Evolutionary conservation across 306 rosid species (phyloP).

Genomic region (Medicago lupulina): DNA sequence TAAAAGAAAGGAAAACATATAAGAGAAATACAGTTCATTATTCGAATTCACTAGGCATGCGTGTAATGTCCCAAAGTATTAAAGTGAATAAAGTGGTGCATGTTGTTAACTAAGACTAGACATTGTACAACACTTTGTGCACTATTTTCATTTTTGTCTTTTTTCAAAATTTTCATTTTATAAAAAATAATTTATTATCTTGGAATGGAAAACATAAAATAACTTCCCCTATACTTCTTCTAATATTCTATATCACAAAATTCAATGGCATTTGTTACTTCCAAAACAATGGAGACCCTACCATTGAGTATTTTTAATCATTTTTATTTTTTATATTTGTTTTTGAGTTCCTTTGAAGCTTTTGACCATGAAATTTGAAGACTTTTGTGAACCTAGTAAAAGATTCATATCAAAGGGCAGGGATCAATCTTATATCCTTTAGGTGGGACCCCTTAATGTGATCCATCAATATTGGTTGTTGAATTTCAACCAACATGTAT

Average conservation of each 20-base stretch:
- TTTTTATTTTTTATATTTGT: constrained; percentile 20
- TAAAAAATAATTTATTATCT: neutral
- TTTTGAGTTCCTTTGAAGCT: constrained; percentile 30
- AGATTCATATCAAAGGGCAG: constrained; percentile 43
- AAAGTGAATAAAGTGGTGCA: constrained; percentile 42
- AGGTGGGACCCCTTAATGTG: constrained; percentile 41
- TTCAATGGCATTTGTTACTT: constrained; percentile 41
- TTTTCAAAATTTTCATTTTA: constrained; percentile 11
- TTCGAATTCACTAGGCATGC: constrained; percentile 52
- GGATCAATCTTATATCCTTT: constrained; percentile 26
- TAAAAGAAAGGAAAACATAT: constrained; percentile 57
- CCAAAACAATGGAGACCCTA: constrained; percentile 49
- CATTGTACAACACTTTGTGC: constrained; percentile 37
- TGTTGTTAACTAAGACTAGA: constrained; percentile 31
- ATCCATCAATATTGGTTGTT: neutral
- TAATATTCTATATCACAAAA: constrained; percentile 37
- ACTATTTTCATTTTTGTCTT: neutral
- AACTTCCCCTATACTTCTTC: constrained; percentile 32
- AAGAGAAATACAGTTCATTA: constrained; percentile 54
- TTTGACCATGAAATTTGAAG: constrained; percentile 44
- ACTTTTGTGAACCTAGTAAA: constrained; percentile 30
- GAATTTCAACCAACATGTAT: constrained; percentile 15
- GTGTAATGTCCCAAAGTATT: constrained; percentile 50
- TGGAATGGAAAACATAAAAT: constrained; percentile 27
- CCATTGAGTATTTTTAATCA: constrained; percentile 33